Percentiles rank a stretch among this genome's conserved stretches.
Conservation (phyloP, 2,329 filamentous ascomycete species). For the Aaosphaeria arxii region DNA sequence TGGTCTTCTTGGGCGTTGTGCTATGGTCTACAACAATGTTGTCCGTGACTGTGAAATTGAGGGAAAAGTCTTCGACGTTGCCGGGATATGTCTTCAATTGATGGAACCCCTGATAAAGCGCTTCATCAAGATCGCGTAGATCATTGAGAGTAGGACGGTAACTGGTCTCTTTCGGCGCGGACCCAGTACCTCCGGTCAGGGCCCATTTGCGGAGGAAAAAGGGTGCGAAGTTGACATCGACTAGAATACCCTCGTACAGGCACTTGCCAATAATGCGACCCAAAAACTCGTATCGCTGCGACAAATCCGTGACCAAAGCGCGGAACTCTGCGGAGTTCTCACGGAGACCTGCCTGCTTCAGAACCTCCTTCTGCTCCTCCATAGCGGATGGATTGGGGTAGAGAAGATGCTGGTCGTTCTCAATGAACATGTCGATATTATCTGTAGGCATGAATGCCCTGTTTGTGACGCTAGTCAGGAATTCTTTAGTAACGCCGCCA, state of each 20-base stretch:
- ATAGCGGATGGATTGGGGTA: conserved; percentile 82
- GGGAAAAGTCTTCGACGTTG: conserved; percentile 73
- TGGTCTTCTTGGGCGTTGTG: conserved; percentile 40
- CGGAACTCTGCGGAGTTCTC: conserved; percentile 59
- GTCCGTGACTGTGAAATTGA: conserved; percentile 90
- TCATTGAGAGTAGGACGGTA: conserved; percentile 96
- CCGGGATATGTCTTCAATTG: conserved; percentile 81
- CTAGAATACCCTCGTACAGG: conserved; percentile 91
- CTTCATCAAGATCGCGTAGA: conserved; percentile 84
- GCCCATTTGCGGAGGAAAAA: conserved; percentile 98
- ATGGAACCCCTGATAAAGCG: conserved; percentile 80
- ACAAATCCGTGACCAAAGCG: conserved; percentile 56
- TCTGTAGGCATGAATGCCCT: conserved; percentile 70
- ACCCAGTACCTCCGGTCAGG: conserved; percentile 62
- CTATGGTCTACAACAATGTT: conserved; percentile 43
- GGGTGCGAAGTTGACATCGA: conserved; percentile 87
- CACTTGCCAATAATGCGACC: conserved; percentile 94
- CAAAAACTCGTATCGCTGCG: conserved; percentile 83
- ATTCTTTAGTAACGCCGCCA: conserved; percentile 96
- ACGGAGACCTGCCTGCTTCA: conserved; percentile 51
- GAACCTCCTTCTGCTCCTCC: conserved; percentile 62
- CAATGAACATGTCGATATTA: conserved; percentile 65
- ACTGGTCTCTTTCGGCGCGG: conserved; percentile 63
- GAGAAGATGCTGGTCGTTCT: conserved; percentile 81
- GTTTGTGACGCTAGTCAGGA: conserved; percentile 81